Evolutionary conservation across 805 yeast genomes (phyloP).

Genomic region (Suhomyces xylopsoci): DNA sequence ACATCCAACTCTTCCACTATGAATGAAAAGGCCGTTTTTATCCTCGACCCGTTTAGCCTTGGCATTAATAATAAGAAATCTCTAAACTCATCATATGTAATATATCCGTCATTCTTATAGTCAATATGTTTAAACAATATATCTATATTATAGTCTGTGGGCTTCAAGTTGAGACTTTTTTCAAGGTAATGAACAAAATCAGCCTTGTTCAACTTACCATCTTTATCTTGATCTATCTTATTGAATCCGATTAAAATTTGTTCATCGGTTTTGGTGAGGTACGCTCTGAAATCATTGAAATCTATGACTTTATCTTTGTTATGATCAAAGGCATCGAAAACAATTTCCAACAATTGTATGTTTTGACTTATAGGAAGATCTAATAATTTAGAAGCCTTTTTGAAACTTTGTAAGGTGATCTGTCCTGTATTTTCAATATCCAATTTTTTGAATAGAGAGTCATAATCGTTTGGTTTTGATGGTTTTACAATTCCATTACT

Average conservation of each 20-base stretch:
- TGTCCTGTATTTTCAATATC: slow-evolving; percentile 45
- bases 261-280: slow-evolving; percentile 62
- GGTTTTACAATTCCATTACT: slow-evolving; percentile 4
- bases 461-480: slow-evolving; percentile 25
- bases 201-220: slow-evolving; percentile 61
- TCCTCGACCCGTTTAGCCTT: slow-evolving; percentile 68
- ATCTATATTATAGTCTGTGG: slow-evolving; percentile 52
- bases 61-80: slow-evolving; percentile 83
- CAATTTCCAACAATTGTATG: slow-evolving; percentile 52
- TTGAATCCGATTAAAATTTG: slow-evolving; percentile 69
- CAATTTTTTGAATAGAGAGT: slow-evolving; percentile 31
- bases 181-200: slow-evolving; percentile 69
- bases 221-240: slow-evolving; percentile 65
- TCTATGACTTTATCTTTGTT: slow-evolving; percentile 57
- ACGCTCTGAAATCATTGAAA: slow-evolving; percentile 62
- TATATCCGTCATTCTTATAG: slow-evolving; percentile 56
- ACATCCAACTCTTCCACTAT: slow-evolving; percentile 77
- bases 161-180: slow-evolving; percentile 48
- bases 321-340: slow-evolving; percentile 59
- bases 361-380: slow-evolving; percentile 67
- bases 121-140: slow-evolving; percentile 56
- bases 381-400: slow-evolving; percentile 40
- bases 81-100: slow-evolving; percentile 84
- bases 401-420: slow-evolving; percentile 48
- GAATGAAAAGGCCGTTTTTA: slow-evolving; percentile 75